Evolutionary conservation across 805 yeast genomes (phyloP).

Genomic region (Alloascoidea africana): DNA sequence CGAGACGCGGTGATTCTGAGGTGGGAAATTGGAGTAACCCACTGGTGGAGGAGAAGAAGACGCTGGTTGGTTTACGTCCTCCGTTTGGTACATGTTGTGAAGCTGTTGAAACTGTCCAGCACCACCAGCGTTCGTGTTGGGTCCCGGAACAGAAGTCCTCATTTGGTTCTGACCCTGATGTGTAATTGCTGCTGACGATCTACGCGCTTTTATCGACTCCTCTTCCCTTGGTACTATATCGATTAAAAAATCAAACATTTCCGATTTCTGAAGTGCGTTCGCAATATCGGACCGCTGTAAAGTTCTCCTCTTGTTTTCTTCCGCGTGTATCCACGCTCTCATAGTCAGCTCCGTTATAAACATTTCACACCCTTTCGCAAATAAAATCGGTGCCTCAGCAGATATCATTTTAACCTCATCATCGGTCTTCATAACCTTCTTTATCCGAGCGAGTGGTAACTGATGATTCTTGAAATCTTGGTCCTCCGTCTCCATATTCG

Average conservation of each 20-base stretch:
- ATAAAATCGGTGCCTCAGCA: slow-evolving; percentile 95
- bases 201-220: slow-evolving; percentile 17
- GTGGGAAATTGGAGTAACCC: no score
- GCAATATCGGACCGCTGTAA: slow-evolving; percentile 90
- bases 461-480: slow-evolving; percentile 92
- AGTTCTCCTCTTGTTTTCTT: slow-evolving; percentile 89
- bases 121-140: no score
- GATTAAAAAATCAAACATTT: slow-evolving; percentile 93
- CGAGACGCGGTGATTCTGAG: no score
- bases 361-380: slow-evolving; percentile 96
- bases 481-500: slow-evolving; percentile 69
- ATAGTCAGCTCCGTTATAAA: slow-evolving; percentile 93
- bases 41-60: no score
- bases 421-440: slow-evolving; percentile 96
- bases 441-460: slow-evolving; percentile 88
- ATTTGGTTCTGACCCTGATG: no score
- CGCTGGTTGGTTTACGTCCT: no score
- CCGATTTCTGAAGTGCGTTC: slow-evolving; percentile 85
- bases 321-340: slow-evolving; percentile 99
- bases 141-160: no score
- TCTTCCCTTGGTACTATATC: slow-evolving; percentile 92
- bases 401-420: slow-evolving; percentile 95
- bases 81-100: no score
- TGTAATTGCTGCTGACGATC: no score
- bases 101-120: no score